These are phyloP conservation scores for Ascochyta clinopodiicola DNA, from an alignment of 2,329 filamentous ascomycete species.

Conservation along the genomic window DNA sequence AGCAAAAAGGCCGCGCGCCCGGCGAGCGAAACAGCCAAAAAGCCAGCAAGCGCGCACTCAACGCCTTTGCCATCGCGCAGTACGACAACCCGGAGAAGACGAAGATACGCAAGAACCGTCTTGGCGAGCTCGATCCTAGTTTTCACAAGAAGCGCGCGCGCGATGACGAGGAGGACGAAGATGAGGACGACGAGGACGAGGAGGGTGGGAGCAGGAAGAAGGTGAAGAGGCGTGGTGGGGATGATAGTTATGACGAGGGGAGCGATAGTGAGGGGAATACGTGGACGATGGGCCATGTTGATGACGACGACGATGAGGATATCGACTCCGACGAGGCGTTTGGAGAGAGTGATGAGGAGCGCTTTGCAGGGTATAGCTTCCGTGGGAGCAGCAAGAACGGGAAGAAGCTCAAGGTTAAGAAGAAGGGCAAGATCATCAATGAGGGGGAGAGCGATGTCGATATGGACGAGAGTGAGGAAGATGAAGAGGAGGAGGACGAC, in stretches of 20 bases:
- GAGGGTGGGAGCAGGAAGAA: slow-evolving; percentile 40
- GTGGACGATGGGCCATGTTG: slow-evolving; percentile 78
- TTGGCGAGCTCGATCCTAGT: slow-evolving; percentile 61
- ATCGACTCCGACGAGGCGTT: slow-evolving; percentile 83
- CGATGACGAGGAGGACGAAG: slow-evolving; percentile 58
- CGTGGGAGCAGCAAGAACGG: slow-evolving; percentile 63
- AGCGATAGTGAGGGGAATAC: slow-evolving; percentile 86
- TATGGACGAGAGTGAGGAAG: slow-evolving; percentile 56
- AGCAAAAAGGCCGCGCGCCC: slow-evolving; percentile 23
- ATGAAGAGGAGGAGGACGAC: slow-evolving; percentile 59
- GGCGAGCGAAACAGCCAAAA: slow-evolving; percentile 51
- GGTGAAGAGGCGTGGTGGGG: slow-evolving; percentile 32
- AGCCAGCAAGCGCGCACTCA: slow-evolving; percentile 61
- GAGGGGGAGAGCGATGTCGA: slow-evolving; percentile 51
- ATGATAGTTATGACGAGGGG: slow-evolving; percentile 71
- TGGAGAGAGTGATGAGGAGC: slow-evolving; percentile 85
- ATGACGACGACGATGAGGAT: slow-evolving; percentile 71
- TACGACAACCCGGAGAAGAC: slow-evolving; percentile 59
- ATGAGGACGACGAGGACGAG: slow-evolving; percentile 37
- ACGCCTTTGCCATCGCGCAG: slow-evolving; percentile 72
- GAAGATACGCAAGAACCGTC: slow-evolving; percentile 63
- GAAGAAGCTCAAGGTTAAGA: slow-evolving; percentile 54
- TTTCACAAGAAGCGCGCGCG: slow-evolving; percentile 51
- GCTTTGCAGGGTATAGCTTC: slow-evolving; percentile 78
- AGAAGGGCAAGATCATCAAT: slow-evolving; percentile 41